These are phyloP conservation scores for Elsinoe necatrix DNA, from an alignment of 2,329 filamentous ascomycete genomes.

Conservation along the genomic window DNA sequence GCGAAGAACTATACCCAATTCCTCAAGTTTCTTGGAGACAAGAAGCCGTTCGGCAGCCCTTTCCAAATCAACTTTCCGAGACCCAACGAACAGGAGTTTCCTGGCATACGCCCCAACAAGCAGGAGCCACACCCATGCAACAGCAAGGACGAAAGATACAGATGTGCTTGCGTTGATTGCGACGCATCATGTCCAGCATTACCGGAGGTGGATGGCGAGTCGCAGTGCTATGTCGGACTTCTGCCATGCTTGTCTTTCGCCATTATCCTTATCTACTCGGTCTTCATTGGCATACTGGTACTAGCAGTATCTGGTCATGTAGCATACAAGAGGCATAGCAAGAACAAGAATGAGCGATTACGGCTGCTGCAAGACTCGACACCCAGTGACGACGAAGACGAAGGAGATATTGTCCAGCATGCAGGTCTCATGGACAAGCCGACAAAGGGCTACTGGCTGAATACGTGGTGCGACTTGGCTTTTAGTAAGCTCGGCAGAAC, in stretches of 20 bases:
- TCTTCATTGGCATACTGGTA: slow-evolving; percentile 61
- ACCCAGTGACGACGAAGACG: slow-evolving; percentile 87
- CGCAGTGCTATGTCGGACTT: slow-evolving; percentile 71
- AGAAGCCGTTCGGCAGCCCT: slow-evolving; percentile 82
- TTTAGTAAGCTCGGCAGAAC: slow-evolving; percentile 74
- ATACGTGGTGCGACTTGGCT: slow-evolving; percentile 68
- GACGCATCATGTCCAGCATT: slow-evolving; percentile 75
- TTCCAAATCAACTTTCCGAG: slow-evolving; percentile 94
- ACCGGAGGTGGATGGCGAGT: slow-evolving; percentile 60
- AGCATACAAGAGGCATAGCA: slow-evolving; percentile 63
- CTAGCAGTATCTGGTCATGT: slow-evolving; percentile 63
- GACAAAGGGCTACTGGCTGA: slow-evolving; percentile 70
- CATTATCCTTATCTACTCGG: slow-evolving; percentile 75
- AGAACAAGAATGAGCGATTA: slow-evolving; percentile 71
- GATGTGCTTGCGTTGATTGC: slow-evolving; percentile 91
- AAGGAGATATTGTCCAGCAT: slow-evolving; percentile 72
- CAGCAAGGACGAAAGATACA: slow-evolving; percentile 73
- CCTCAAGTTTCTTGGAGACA: slow-evolving; percentile 84
- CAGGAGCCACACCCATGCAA: slow-evolving; percentile 81
- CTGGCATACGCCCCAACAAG: slow-evolving; percentile 61
- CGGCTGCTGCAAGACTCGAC: slow-evolving; percentile 75
- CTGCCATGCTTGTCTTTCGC: slow-evolving; percentile 92
- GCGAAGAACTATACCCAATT: slow-evolving; percentile 84
- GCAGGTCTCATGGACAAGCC: slow-evolving; percentile 71
- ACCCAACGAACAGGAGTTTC: slow-evolving; percentile 49